Percentiles rank a stretch among this genome's conserved stretches.
Conservation (phyloP, 257 asterid species). For the Cynanchum wilfordii region DNA sequence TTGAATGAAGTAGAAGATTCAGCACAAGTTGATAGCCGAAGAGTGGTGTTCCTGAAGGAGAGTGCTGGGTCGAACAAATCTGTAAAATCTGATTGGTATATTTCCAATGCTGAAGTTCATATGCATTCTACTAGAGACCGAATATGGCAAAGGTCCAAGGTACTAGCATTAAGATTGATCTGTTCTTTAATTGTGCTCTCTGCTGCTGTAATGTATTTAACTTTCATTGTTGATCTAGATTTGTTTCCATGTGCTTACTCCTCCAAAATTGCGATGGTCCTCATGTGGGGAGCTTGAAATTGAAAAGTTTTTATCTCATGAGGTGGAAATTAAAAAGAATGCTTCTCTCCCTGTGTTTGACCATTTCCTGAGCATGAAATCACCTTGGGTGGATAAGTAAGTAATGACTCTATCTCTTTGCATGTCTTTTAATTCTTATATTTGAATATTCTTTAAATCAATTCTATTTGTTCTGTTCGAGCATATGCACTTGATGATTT, state of each 20-base stretch:
- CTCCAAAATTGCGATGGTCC: conserved; percentile 33
- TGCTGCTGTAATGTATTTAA: conserved; percentile 10
- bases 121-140: conserved; percentile 46
- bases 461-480: neutral
- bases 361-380: conserved; percentile 43
- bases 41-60: conserved; percentile 26
- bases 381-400: conserved; percentile 44
- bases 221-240: conserved; percentile 36
- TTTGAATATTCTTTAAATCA: neutral
- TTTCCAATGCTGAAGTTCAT: conserved; percentile 72
- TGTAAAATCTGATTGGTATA: conserved; percentile 37
- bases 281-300: conserved; percentile 53
- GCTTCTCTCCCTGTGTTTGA: conserved; percentile 52
- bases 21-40: conserved; percentile 34
- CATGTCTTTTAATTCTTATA: neutral
- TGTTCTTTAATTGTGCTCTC: conserved; percentile 2
- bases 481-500: neutral
- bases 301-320: conserved; percentile 48
- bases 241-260: conserved; percentile 45
- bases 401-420: conserved; percentile 9
- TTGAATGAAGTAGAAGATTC: conserved; percentile 34
- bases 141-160: conserved; percentile 60
- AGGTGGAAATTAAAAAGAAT: conserved; percentile 51
- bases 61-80: conserved; percentile 27
- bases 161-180: conserved; percentile 10